A percentile compares a stretch with the other conserved stretches of the same genome.
These are phyloP conservation scores for Aleurites moluccanus DNA, from an alignment of 441 rosid species.

Conservation along the genomic window DNA sequence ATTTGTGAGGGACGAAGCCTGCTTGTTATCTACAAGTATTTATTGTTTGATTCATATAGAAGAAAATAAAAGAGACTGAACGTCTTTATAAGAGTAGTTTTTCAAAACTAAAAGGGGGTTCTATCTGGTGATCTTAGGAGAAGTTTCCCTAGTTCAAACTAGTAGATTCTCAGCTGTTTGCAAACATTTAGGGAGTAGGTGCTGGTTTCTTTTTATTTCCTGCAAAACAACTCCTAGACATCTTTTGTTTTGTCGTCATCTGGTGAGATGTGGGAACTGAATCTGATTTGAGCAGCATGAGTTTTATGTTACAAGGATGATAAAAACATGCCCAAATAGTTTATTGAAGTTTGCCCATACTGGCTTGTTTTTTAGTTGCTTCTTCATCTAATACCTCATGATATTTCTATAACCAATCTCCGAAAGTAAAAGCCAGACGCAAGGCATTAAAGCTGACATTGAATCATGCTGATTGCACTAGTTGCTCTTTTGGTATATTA, in stretches of 20 bases:
- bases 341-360: neutral
- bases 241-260: neutral
- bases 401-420: neutral
- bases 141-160: neutral
- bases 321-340: neutral
- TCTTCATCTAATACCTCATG: neutral
- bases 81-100: neutral
- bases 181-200: neutral
- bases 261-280: neutral
- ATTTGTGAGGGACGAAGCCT: neutral
- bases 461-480: slow-evolving; percentile 7
- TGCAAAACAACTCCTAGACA: neutral
- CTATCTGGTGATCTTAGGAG: too few relatives aligned
- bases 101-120: neutral
- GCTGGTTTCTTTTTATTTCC: too few relatives aligned
- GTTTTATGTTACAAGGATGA: neutral
- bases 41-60: neutral
- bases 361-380: neutral
- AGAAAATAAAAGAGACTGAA: neutral
- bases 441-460: slow-evolving; percentile 2
- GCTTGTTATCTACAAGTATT: too few relatives aligned
- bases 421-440: neutral
- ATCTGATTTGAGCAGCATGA: neutral
- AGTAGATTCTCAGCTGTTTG: neutral
- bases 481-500: slow-evolving; percentile 9